Base-by-base conservation (phyloP, 108 stramenopile genomes). In the Poteriospumella lacustris region DNA sequence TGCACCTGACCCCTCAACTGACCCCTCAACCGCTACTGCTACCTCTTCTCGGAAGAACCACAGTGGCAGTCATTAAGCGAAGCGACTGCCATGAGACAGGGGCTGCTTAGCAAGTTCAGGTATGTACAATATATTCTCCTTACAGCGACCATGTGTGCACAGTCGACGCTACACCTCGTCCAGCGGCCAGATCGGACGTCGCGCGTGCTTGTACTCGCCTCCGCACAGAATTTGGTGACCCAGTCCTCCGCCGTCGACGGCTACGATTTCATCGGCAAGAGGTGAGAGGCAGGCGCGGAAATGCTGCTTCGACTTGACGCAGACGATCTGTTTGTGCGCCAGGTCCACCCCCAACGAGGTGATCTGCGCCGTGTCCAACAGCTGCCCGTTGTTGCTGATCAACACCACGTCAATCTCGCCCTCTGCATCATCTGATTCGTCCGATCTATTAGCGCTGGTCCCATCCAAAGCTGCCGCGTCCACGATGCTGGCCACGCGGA, bases 161-260 rank as follows among this genome's bases (percentile, higher is more conserved):
- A n/a, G n/a, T n/a, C n/a, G n/a, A n/a, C n/a, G n/a, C n/a, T n/a
- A 56, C 15, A 56, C 24, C 15, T 64, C 42, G 36, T 73, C 70
- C 41, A 73, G 36, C 5, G 70, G 70, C 70, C 70, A 73, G 9
- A 73, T 73, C 26, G 70, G 70, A 26, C 70, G 26, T 5, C 70
- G 43, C 9, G 36, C 70, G 5, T 73, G 38, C 47, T 73, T 56
- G 36, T 73, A 73, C 36, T 64, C 31, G 15, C 64, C 64, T 15
- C 64, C 64, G 19, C 9, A 40, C 70, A 73, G 41, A 3, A 73
- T 12, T 42, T 5, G 3, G 41, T 34, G 26, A 12, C 70, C 70
- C 31, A 73, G 5, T 44, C 70, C 70, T 42, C 70, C 70, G 38
- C 70, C 70, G 42, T 73, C 70, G 3, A 73, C 70, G 42, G 70